Conservation (phyloP, 768 basidiomycete genomes). For the Psilocybe cyanescens region DNA sequence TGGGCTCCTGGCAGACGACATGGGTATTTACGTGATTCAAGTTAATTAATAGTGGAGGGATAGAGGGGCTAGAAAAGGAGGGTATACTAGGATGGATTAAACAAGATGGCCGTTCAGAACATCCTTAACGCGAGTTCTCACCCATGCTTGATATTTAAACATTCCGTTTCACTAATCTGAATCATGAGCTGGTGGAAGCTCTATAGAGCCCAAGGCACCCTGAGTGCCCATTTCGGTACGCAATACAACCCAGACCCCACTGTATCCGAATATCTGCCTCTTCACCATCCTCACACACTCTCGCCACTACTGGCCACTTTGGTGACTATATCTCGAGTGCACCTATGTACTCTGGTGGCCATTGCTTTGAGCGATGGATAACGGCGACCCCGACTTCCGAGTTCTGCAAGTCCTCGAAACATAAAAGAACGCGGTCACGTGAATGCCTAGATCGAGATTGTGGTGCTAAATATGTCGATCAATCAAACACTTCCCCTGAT, state of each 20-base stretch:
- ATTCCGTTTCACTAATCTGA: constrained; percentile 12
- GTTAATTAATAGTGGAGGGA: constrained; percentile 20
- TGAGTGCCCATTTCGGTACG: constrained; percentile 13
- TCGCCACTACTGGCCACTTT: neutral
- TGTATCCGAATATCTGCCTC: neutral
- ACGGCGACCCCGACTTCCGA: too few species aligned
- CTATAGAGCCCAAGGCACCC: constrained; percentile 23
- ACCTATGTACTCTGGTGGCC: too few species aligned
- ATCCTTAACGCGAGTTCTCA: constrained; percentile 15
- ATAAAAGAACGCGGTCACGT: constrained; percentile 21
- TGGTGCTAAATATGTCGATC: neutral
- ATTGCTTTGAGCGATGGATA: too few species aligned
- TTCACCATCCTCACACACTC: neutral
- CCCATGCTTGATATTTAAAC: constrained; percentile 16
- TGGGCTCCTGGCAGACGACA: constrained; percentile 33
- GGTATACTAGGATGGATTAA: constrained; percentile 16
- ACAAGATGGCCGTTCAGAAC: constrained; percentile 21
- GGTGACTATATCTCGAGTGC: too few species aligned
- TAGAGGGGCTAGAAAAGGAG: constrained; percentile 18
- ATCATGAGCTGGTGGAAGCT: constrained; percentile 9
- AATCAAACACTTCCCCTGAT: constrained; percentile 3
- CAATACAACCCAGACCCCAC: neutral
- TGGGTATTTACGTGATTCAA: constrained; percentile 16
- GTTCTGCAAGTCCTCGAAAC: neutral
- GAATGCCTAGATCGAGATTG: constrained; percentile 8